These are phyloP conservation scores for Phytophthora vignae DNA, from an alignment of 352 stramenopile species.

Conservation along the genomic window DNA sequence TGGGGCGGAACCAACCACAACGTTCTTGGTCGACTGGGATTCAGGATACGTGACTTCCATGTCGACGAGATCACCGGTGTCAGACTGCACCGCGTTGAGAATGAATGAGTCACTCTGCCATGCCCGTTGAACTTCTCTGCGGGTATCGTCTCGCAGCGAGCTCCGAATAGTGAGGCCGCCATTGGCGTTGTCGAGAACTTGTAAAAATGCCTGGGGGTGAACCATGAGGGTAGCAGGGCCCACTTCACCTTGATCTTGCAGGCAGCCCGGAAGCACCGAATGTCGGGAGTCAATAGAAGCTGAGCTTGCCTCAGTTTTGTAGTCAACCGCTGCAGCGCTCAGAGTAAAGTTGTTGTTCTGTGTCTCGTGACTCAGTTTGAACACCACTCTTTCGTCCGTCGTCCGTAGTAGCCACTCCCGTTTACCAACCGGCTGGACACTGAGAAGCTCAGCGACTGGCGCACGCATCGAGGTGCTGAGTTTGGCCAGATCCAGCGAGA, in stretches of 20 bases:
- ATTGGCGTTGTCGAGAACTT: slow-evolving; percentile 28
- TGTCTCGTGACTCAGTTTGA: slow-evolving; percentile 36
- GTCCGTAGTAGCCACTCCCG: slow-evolving; percentile 67
- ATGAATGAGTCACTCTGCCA: slow-evolving; percentile 39
- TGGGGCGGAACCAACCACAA: slow-evolving; percentile 38
- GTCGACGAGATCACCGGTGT: slow-evolving; percentile 41
- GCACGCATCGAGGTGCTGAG: slow-evolving; percentile 6
- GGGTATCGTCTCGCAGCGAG: slow-evolving; percentile 18
- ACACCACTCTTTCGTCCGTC: slow-evolving; percentile 41
- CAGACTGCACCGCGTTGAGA: slow-evolving; percentile 34
- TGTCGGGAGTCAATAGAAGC: slow-evolving; percentile 30
- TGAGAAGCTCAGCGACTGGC: slow-evolving; percentile 37
- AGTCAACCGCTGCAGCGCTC: slow-evolving; percentile 30
- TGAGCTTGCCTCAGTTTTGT: background rate
- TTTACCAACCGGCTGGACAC: slow-evolving; percentile 45
- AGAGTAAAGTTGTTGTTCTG: slow-evolving; percentile 42
- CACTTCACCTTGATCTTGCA: slow-evolving; percentile 4
- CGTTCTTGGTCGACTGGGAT: slow-evolving; percentile 46
- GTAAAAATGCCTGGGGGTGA: slow-evolving; percentile 57
- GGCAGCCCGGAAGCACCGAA: slow-evolving; percentile 41
- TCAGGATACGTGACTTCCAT: slow-evolving; percentile 49
- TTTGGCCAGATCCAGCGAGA: slow-evolving; percentile 55
- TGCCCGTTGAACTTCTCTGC: slow-evolving; percentile 29
- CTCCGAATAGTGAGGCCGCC: slow-evolving; percentile 31
- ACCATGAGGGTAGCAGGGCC: slow-evolving; percentile 34